A percentile compares a stretch with the other conserved stretches of the same genome.
These are phyloP conservation scores for Salix suchowensis DNA, from an alignment of 345 rosid genomes.

Conservation along the genomic window DNA sequence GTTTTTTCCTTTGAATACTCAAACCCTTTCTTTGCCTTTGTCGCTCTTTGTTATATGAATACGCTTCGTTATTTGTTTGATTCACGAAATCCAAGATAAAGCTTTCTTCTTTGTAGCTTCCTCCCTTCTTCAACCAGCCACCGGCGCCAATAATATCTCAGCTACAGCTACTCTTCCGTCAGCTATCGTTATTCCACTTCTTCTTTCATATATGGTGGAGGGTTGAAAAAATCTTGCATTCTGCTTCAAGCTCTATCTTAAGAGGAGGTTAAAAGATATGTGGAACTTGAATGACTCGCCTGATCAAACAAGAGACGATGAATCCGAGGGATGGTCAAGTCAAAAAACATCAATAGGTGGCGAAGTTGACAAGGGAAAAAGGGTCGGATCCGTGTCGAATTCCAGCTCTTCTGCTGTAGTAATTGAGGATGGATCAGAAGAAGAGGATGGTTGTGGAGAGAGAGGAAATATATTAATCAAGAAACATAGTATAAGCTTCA, in stretches of 20 bases:
- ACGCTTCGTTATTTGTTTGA: not conserved
- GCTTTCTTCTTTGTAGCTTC: constrained; percentile 7
- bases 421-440: constrained; percentile 72
- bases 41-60: not conserved
- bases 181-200: not conserved
- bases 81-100: not conserved
- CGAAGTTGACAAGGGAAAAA: constrained; percentile 58
- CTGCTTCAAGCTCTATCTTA: not conserved
- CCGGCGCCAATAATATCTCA: too few relatives aligned
- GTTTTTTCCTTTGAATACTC: constrained; percentile 11
- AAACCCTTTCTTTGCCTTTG: not conserved
- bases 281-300: constrained; percentile 81
- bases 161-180: not conserved
- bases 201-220: not conserved
- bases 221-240: not conserved
- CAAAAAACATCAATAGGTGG: constrained; percentile 34
- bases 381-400: constrained; percentile 66
- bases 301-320: constrained; percentile 40
- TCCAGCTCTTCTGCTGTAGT: constrained; percentile 85
- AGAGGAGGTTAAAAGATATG: constrained; percentile 33
- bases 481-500: constrained; percentile 29
- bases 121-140: not conserved
- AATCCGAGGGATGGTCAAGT: constrained; percentile 47
- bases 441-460: constrained; percentile 37
- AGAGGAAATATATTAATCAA: constrained; percentile 19